Conservation (phyloP, 257 asterid species). For the Solanum piurae region DNA sequence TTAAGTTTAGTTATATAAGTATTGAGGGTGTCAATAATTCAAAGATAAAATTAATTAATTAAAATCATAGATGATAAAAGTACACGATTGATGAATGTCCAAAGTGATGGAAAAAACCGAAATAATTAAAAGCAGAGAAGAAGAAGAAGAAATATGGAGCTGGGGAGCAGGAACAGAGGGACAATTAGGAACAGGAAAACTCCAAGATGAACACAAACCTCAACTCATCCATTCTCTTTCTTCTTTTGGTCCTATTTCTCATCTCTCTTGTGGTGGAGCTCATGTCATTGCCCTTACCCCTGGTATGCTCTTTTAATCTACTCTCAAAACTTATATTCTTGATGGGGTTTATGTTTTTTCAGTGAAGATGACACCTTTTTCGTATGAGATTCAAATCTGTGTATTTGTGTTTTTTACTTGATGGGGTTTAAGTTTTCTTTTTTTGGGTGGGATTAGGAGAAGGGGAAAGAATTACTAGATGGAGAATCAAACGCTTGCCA, state of each 20-base stretch:
- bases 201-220: constrained; percentile 57
- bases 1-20: background rate
- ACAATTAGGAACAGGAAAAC: constrained; percentile 58
- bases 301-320: constrained; percentile 18
- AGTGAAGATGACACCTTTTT: background rate
- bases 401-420: background rate
- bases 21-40: accelerated
- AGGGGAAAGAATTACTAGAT: background rate
- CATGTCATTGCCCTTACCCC: constrained; percentile 66
- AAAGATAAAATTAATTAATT: too few species aligned
- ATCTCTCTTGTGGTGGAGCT: constrained; percentile 92
- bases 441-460: background rate
- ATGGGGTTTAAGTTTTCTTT: background rate
- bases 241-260: constrained; percentile 33
- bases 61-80: background rate
- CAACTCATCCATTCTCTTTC: constrained; percentile 50
- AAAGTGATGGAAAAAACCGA: constrained; percentile 13
- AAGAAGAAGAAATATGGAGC: constrained; percentile 55
- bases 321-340: background rate
- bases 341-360: background rate
- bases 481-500: background rate
- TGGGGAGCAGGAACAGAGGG: constrained; percentile 99
- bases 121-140: background rate
- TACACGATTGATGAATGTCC: background rate
- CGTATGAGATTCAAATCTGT: background rate